A percentile compares a stretch with the other conserved stretches of the same genome.
These are phyloP conservation scores for Clavispora asparagi DNA, from an alignment of 805 yeast species.

Conservation along the genomic window DNA sequence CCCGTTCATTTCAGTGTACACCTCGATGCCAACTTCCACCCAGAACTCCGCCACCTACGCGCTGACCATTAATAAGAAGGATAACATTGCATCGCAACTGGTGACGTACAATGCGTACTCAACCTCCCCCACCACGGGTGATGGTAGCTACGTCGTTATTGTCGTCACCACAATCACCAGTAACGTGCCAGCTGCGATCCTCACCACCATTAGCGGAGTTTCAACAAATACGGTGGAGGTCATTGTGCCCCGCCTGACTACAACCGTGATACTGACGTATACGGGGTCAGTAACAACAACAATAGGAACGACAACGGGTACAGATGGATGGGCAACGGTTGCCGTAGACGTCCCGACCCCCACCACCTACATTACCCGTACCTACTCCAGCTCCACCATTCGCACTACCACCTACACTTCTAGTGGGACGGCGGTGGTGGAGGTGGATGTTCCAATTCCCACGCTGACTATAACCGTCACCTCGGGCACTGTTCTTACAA, in stretches of 20 bases:
- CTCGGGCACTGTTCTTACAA: conserved; percentile 1
- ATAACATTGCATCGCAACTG: background rate
- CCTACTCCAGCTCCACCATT: conserved; percentile 3
- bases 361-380: conserved; percentile 1
- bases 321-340: conserved; percentile 5
- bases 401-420: conserved; percentile 11
- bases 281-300: conserved; percentile 1
- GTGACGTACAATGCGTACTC: background rate
- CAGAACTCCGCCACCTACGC: background rate
- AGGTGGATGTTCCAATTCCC: conserved; percentile 16
- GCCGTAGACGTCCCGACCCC: conserved; percentile 3
- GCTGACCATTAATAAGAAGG: background rate
- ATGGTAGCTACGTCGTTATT: background rate
- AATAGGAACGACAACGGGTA: background rate
- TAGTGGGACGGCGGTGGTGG: conserved; percentile 19
- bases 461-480: conserved; percentile 3
- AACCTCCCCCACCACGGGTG: background rate
- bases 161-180: background rate
- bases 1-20: conserved; percentile 16
- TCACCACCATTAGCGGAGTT: conserved; percentile 3
- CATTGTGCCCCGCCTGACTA: conserved; percentile 4
- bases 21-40: background rate
- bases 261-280: conserved; percentile 3
- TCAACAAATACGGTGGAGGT: conserved; percentile 4
- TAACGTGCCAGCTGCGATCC: background rate